Base-by-base conservation (phyloP, 345 rosid genomes). In the Syzygium jambos region DNA sequence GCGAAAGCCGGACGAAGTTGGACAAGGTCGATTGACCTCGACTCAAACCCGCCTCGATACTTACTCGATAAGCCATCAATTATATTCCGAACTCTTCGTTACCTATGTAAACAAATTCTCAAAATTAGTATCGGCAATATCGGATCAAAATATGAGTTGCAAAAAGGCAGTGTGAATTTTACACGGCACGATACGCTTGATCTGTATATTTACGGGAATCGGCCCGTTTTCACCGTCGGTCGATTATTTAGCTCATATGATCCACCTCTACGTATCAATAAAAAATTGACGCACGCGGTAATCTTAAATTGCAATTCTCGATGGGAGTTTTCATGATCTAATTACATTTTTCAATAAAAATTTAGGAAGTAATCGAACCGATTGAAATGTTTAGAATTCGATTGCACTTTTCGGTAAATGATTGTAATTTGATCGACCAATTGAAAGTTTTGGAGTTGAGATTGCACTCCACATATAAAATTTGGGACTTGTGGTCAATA, bases 141-240 rank as follows among this genome's bases (percentile, higher is more conserved):
- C 27, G 5, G 4, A 27, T 17, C 38, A 34, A 38, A 34, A 73
- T 17, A 2, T 0, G 6, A 65, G 30, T 8, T 3, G 13, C 6
- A 17, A 2, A 9, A 41, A 21, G 80, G 9, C 1, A 9, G 4
- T 11, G 19, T 34, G 13, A 17, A 34, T 34, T 68, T 68, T 34
- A 34, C 4, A 1, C 2, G 1, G 3, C 25, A 9, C 1, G 3
- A 7, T 65, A 5, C 22, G 10, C 13, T 19, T 0, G 4, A 68
- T 34, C 0, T 4, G 46, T 68, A 34, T 34, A 5, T 34, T 34
- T 17, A 34, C 4, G 2, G 0, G 2, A 34, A 73, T 34, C 0
- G 3, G 13, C 2, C 2, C 22, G 6, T 73, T 73, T 3, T 34
- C 0, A 8, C 2, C 0, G 0, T 9, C 0, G 0, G 0, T 13